phyloP scores from a whole-genome alignment of 306 rosid genomes.

The Neltuma alba region DNA sequence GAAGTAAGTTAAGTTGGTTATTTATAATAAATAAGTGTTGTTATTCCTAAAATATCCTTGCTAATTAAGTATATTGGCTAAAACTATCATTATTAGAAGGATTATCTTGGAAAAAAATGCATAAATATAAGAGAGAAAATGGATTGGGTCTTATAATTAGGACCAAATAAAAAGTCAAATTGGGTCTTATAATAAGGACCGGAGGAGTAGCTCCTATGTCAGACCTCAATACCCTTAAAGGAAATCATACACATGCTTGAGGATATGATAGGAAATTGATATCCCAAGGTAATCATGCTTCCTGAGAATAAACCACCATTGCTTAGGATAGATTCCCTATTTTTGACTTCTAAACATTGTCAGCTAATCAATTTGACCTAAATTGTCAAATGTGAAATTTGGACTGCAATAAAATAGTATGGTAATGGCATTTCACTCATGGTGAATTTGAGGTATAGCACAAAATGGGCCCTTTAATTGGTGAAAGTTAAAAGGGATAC shows the following conservation, averaged over 20 bases:
- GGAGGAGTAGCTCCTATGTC: background rate
- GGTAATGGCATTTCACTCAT: background rate
- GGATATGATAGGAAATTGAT: background rate
- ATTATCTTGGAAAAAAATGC: too few relatives aligned
- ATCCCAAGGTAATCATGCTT: slow-evolving; percentile 15
- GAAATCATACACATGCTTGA: background rate
- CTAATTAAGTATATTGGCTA: too few relatives aligned
- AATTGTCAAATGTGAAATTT: background rate
- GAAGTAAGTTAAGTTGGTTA: too few relatives aligned
- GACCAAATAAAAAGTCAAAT: too few relatives aligned
- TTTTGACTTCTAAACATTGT: background rate
- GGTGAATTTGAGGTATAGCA: slow-evolving; percentile 7
- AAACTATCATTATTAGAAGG: too few relatives aligned
- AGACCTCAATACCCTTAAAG: background rate
- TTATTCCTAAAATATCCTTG: too few relatives aligned
- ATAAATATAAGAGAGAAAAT: too few relatives aligned
- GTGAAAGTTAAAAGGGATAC: background rate
- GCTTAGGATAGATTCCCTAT: background rate
- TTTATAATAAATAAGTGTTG: too few relatives aligned
- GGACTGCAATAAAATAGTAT: slow-evolving; percentile 10
- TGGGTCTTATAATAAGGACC: too few relatives aligned
- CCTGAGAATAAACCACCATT: background rate
- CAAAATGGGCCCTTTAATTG: background rate
- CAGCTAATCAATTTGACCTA: background rate
- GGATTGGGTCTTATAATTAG: too few relatives aligned